These are phyloP conservation scores for Trichoderma harzianum DNA, from an alignment of 2,329 filamentous ascomycete species.

Conservation along the genomic window DNA sequence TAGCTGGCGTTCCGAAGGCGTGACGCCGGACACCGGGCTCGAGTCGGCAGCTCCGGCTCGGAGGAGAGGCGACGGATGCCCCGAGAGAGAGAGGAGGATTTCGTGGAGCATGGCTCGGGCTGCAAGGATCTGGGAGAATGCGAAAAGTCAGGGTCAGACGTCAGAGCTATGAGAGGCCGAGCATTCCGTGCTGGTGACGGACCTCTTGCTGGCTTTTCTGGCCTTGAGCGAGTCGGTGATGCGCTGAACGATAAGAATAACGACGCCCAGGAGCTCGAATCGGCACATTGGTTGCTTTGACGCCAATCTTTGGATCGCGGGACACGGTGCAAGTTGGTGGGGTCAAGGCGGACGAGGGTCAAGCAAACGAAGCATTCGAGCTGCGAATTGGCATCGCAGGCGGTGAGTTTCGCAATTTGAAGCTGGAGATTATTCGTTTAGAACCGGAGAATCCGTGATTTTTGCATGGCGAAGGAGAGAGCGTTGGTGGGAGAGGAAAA, in stretches of 20 bases:
- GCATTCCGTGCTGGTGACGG: not conserved
- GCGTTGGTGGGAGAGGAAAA: not conserved
- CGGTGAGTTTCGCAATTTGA: not conserved
- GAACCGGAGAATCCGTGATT: not conserved
- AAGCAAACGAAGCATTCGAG: not conserved
- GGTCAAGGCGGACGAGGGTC: slow-evolving; percentile 1
- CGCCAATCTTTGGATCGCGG: not conserved
- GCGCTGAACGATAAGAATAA: slow-evolving; percentile 47
- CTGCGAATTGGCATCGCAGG: not conserved
- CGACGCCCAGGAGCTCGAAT: slow-evolving; percentile 49
- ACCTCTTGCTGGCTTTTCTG: slow-evolving; percentile 31
- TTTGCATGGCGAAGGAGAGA: not conserved
- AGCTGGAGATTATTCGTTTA: not conserved
- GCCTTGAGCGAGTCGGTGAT: slow-evolving; percentile 40
- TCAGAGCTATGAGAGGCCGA: not conserved
- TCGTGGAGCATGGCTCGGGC: slow-evolving; percentile 80
- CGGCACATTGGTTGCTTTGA: slow-evolving; percentile 45
- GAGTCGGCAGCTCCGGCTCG: slow-evolving; percentile 48
- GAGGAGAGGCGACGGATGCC: slow-evolving; percentile 87
- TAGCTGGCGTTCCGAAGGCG: slow-evolving; percentile 79
- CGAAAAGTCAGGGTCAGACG: not conserved
- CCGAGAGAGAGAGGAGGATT: slow-evolving; percentile 92
- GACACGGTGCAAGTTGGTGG: not conserved
- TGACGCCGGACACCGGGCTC: slow-evolving; percentile 51
- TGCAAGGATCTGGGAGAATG: slow-evolving; percentile 17